Evolutionary conservation across 257 asterid genomes (phyloP).

Genomic region (Vinca minor): DNA sequence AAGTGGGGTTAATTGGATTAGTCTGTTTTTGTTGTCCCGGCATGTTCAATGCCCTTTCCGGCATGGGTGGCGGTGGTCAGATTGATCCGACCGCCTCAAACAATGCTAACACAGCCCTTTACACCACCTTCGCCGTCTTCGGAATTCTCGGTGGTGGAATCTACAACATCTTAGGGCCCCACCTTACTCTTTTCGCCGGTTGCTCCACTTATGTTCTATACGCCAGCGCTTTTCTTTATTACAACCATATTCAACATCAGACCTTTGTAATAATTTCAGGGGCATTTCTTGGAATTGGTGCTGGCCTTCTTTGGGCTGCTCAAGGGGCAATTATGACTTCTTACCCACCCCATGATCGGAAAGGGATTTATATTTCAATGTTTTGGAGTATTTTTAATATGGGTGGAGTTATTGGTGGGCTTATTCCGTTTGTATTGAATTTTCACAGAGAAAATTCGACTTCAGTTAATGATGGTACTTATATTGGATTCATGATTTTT

Average conservation of each 20-base stretch:
- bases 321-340: slow-evolving; percentile 97
- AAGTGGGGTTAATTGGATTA: slow-evolving; percentile 58
- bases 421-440: slow-evolving; percentile 61
- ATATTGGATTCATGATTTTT: slow-evolving; percentile 82
- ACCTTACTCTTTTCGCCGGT: slow-evolving; percentile 50
- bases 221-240: slow-evolving; percentile 77
- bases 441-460: slow-evolving; percentile 40
- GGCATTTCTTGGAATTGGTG: slow-evolving; percentile 79
- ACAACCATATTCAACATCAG: slow-evolving; percentile 73
- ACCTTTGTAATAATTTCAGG: slow-evolving; percentile 74
- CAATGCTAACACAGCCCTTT: slow-evolving; percentile 97
- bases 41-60: slow-evolving; percentile 95
- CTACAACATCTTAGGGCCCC: slow-evolving; percentile 80
- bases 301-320: slow-evolving; percentile 87
- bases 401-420: slow-evolving; percentile 93
- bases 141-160: slow-evolving; percentile 87
- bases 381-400: slow-evolving; percentile 89
- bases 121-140: slow-evolving; percentile 80
- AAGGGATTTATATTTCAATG: slow-evolving; percentile 70
- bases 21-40: slow-evolving; percentile 98
- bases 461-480: slow-evolving; percentile 87
- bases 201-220: slow-evolving; percentile 81
- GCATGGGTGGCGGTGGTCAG: slow-evolving; percentile 98
- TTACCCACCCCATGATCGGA: slow-evolving; percentile 77
- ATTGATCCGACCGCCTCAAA: slow-evolving; percentile 70